These are phyloP conservation scores for Aspergillus versicolor DNA, from an alignment of 2,329 filamentous ascomycete species.

Conservation along the genomic window DNA sequence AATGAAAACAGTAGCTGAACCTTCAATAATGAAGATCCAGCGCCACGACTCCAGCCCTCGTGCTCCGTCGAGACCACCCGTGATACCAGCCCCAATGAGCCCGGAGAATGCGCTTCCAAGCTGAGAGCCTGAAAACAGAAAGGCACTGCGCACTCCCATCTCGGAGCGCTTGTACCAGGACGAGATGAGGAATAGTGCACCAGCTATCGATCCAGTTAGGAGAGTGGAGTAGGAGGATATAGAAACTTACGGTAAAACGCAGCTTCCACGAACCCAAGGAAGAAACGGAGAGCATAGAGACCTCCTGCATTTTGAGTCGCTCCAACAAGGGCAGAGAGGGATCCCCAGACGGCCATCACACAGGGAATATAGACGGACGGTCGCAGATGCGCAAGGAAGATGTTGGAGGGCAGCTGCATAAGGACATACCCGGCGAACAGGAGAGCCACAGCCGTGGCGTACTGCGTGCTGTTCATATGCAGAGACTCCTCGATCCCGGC, in stretches of 20 bases:
- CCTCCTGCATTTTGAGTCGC: background rate
- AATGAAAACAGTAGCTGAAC: background rate
- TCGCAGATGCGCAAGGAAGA: slow-evolving; percentile 5
- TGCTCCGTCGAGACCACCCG: background rate
- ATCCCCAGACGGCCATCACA: background rate
- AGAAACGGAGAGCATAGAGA: background rate
- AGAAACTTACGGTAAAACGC: background rate
- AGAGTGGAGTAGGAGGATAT: background rate
- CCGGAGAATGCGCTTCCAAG: slow-evolving; percentile 1
- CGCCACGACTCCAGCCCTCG: background rate
- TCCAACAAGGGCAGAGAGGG: background rate
- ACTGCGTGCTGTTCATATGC: background rate
- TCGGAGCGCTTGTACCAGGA: slow-evolving; percentile 1
- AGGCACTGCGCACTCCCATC: background rate
- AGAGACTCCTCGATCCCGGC: background rate
- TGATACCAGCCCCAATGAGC: background rate
- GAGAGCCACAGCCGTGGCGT: slow-evolving; percentile 6
- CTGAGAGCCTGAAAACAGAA: background rate
- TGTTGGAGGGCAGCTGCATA: slow-evolving; percentile 6
- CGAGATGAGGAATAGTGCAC: slow-evolving; percentile 2
- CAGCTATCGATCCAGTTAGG: background rate
- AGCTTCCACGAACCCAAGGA: background rate
- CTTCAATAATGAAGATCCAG: slow-evolving; percentile 7
- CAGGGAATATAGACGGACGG: background rate
- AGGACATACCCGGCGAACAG: slow-evolving; percentile 5